Evolutionary conservation across 768 basidiomycete species (phyloP), one percentile per base, ranked within the genome.

Genomic region (Ramaria rubella): DNA sequence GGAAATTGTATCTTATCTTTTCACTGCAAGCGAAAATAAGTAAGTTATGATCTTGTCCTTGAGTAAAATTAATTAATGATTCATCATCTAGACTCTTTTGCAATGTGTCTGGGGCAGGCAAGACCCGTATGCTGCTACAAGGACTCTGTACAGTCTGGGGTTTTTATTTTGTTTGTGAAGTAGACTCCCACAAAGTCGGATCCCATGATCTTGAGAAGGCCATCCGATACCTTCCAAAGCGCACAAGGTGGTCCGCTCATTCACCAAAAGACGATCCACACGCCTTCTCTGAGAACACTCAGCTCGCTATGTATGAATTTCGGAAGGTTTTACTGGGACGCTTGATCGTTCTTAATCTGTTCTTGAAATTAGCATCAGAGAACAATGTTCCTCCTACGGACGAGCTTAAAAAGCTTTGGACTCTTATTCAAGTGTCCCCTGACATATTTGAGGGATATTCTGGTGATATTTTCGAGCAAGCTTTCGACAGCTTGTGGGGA

Each of bases 51-150:
- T n/a, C n/a, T n/a, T n/a, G n/a, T n/a, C n/a, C n/a, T n/a, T n/a
- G n/a, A n/a, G n/a, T 67, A 30, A 59, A 64, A 1, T 50, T 55
- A 1, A 67, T 68, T 40, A 52, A 62, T n/a, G n/a, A n/a, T n/a
- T n/a, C n/a, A n/a, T n/a, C n/a, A n/a, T n/a, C n/a, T n/a, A n/a
- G n/a, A n/a, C n/a, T n/a, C n/a, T n/a, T n/a, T n/a, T 36, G 34
- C 34, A 36, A 36, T 36, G 34, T 36, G 7, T 36, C 34, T 8
- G 34, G 34, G 17, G 7, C 34, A 36, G 34, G 34, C 7, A 36
- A 36, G 17, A 36, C 34, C 7, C 34, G 34, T 8, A 8, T 36
- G 34, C 34, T 36, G 7, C 34, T 36, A 36, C 34, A 36, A 36
- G 17, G 8, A 7, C 34, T 36, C 17, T 36, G 17, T 17, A 7